phyloP scores from a whole-genome alignment of 2,329 filamentous ascomycete genomes.

The Aaosphaeria pasadenensis region DNA sequence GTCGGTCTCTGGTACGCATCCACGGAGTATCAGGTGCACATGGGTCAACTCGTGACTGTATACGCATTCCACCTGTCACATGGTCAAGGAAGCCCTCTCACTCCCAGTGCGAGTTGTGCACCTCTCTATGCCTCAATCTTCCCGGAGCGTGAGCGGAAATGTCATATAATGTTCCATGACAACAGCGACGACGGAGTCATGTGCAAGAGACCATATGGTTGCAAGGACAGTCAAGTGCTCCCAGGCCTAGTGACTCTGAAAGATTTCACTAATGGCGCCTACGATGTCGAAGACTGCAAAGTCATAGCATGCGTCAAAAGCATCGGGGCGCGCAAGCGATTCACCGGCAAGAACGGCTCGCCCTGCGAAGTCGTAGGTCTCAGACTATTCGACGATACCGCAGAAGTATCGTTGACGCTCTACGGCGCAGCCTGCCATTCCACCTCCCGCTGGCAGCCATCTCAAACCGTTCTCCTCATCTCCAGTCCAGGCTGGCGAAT shows the following conservation, averaged over 20 bases:
- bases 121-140: slow-evolving; percentile 56
- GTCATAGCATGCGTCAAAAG: slow-evolving; percentile 59
- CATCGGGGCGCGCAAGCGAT: slow-evolving; percentile 52
- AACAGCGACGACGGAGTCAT: slow-evolving; percentile 43
- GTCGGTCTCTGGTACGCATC: slow-evolving; percentile 52
- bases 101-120: slow-evolving; percentile 38
- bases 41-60: slow-evolving; percentile 55
- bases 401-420: slow-evolving; percentile 51
- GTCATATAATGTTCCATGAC: slow-evolving; percentile 54
- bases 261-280: slow-evolving; percentile 53
- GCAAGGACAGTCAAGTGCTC: slow-evolving; percentile 34
- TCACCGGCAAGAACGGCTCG: slow-evolving; percentile 48
- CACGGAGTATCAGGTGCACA: slow-evolving; percentile 41
- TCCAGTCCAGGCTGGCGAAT: slow-evolving; percentile 43
- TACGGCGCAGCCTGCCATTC: slow-evolving; percentile 52
- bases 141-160: slow-evolving; percentile 54
- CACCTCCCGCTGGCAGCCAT: slow-evolving; percentile 45
- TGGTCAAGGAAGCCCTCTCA: slow-evolving; percentile 40
- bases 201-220: slow-evolving; percentile 48
- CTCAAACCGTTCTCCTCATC: slow-evolving; percentile 51
- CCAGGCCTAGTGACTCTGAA: slow-evolving; percentile 56
- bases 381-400: slow-evolving; percentile 57
- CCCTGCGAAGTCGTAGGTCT: slow-evolving; percentile 50
- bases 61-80: slow-evolving; percentile 58
- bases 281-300: slow-evolving; percentile 51